Conservation (phyloP, 2,329 filamentous ascomycete genomes). For the Chalaropsis ovoidea region DNA sequence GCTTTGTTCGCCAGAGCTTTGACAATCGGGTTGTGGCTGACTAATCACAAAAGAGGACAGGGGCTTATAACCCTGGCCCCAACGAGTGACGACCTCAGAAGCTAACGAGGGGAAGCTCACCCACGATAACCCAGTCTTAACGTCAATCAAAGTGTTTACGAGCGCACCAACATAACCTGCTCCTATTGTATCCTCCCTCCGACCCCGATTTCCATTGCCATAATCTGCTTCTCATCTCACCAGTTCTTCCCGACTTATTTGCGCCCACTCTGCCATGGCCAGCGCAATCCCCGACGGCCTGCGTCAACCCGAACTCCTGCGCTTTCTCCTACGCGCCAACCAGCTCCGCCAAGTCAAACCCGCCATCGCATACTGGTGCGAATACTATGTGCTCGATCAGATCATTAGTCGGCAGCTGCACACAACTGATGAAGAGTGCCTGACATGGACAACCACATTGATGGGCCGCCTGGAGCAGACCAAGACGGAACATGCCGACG, state of each 20-base stretch:
- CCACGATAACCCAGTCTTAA: no score
- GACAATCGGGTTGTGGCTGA: neutral
- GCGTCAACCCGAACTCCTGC: constrained; percentile 69
- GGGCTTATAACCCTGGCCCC: neutral
- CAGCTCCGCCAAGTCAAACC: constrained; percentile 81
- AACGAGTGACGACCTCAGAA: neutral
- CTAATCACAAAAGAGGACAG: neutral
- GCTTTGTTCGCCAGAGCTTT: neutral
- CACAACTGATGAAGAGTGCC: constrained; percentile 63
- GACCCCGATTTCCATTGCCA: no score
- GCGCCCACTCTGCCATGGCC: neutral
- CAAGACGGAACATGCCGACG: constrained; percentile 60
- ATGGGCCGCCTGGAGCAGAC: constrained; percentile 86
- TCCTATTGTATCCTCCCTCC: neutral
- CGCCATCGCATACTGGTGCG: constrained; percentile 88
- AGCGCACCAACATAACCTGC: neutral
- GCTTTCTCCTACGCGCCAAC: constrained; percentile 70
- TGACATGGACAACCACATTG: constrained; percentile 67
- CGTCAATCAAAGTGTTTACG: neutral
- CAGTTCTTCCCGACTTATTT: neutral
- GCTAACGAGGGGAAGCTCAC: neutral
- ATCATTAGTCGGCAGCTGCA: constrained; percentile 76
- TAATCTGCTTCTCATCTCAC: no score
- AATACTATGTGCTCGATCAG: constrained; percentile 88
- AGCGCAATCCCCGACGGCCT: constrained; percentile 56